Conservation (phyloP, 164 flowering plant species). For the Taxillus chinensis region DNA sequence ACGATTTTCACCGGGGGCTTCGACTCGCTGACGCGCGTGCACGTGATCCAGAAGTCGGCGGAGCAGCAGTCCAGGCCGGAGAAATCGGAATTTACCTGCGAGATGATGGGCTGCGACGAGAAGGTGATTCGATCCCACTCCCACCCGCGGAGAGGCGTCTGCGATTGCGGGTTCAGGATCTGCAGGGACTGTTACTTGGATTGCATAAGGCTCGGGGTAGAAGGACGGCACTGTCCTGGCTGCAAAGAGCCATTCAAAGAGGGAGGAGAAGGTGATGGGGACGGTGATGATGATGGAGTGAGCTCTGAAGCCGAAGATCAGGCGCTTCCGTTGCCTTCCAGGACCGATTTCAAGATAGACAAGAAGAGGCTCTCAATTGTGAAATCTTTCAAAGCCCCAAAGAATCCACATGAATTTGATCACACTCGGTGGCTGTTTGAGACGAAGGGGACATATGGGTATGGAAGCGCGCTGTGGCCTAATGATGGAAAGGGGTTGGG, state of each 20-base stretch:
- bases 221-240: slow-evolving; percentile 57
- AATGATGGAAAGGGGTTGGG: slow-evolving; percentile 57
- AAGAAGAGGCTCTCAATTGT: slow-evolving; percentile 49
- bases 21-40: slow-evolving; percentile 60
- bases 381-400: slow-evolving; percentile 49
- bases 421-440: slow-evolving; percentile 77
- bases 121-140: slow-evolving; percentile 21
- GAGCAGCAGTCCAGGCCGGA: slow-evolving; percentile 12
- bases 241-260: slow-evolving; percentile 63
- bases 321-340: slow-evolving; percentile 55
- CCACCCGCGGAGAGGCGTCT: slow-evolving; percentile 16
- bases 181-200: slow-evolving; percentile 69
- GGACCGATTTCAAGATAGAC: slow-evolving; percentile 39
- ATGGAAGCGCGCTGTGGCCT: slow-evolving; percentile 92
- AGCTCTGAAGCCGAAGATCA: slow-evolving; percentile 52
- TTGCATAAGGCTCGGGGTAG: slow-evolving; percentile 27
- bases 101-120: slow-evolving; percentile 75
- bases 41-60: slow-evolving; percentile 38
- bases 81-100: slow-evolving; percentile 34
- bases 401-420: slow-evolving; percentile 57
- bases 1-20: slow-evolving; percentile 81
- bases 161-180: slow-evolving; percentile 74
- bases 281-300: slow-evolving; percentile 24
- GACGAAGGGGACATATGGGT: slow-evolving; percentile 90
- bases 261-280: slow-evolving; percentile 16